Evolutionary conservation across 202 grass and related monocot genomes (phyloP).

Genomic region (Carex sylvatica): DNA sequence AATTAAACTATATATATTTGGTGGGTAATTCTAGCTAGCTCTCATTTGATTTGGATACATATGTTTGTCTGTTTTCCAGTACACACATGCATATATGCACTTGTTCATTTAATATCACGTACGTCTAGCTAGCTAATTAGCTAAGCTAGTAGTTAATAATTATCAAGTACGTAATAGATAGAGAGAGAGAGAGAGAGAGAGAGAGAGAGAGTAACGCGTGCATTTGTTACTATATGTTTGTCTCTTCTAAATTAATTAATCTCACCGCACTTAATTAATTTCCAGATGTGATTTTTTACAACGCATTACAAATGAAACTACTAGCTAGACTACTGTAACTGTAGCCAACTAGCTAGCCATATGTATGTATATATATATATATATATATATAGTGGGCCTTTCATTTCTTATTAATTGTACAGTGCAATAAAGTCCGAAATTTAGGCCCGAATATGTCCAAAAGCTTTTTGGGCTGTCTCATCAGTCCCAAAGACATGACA

Average conservation of each 20-base stretch:
- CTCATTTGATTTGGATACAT: neutral
- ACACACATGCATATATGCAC: neutral
- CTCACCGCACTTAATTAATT: neutral
- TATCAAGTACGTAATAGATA: neutral
- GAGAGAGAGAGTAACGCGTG: neutral
- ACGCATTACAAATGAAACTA: no score
- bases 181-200: no score
- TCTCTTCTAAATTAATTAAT: neutral
- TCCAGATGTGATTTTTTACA: neutral
- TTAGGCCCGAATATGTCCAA: neutral
- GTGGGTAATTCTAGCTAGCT: neutral
- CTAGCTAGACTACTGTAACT: no score
- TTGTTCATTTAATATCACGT: neutral
- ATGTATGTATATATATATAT: neutral
- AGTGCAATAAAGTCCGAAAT: neutral
- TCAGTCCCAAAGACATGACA: no score
- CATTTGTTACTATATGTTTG: slow-evolving; percentile 9
- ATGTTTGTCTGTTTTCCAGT: neutral
- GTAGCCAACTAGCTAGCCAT: no score
- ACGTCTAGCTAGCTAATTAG: no score
- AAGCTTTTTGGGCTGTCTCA: neutral
- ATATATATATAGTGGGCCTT: neutral
- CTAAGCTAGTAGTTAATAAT: neutral
- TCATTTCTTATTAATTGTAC: neutral
- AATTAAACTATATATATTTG: neutral